Percentiles rank a stretch among this genome's conserved stretches.
These are phyloP conservation scores for Phytophthora pinifolia DNA, from an alignment of 352 stramenopile species.

Conservation along the genomic window DNA sequence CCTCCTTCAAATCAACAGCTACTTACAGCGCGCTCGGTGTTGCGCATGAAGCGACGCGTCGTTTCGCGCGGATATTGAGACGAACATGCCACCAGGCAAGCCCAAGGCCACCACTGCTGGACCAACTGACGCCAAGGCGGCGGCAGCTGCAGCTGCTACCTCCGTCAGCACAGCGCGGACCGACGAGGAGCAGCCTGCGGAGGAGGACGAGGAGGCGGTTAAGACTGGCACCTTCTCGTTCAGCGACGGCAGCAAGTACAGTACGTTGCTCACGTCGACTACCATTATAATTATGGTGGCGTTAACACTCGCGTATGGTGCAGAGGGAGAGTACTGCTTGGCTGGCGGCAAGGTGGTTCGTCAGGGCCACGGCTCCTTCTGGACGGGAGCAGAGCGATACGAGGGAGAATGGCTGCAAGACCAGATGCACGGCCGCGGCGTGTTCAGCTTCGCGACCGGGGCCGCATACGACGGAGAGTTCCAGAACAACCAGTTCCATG, in stretches of 20 bases:
- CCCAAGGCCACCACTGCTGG: slow-evolving; percentile 27
- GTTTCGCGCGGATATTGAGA: slow-evolving; percentile 14
- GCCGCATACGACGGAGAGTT: slow-evolving; percentile 80
- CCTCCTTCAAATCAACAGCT: neutral
- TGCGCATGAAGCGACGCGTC: slow-evolving; percentile 23
- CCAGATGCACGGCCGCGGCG: slow-evolving; percentile 65
- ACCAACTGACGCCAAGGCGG: slow-evolving; percentile 25
- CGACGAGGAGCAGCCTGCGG: slow-evolving; percentile 31
- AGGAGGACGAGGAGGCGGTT: slow-evolving; percentile 43
- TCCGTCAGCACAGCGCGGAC: slow-evolving; percentile 1
- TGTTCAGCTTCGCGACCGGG: slow-evolving; percentile 69
- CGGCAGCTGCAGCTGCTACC: slow-evolving; percentile 12
- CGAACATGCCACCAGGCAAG: slow-evolving; percentile 3
- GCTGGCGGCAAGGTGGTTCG: slow-evolving; percentile 43
- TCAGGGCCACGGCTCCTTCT: slow-evolving; percentile 50
- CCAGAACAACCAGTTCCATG: slow-evolving; percentile 59
- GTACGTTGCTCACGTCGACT: slow-evolving; percentile 21
- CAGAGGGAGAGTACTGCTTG: slow-evolving; percentile 51
- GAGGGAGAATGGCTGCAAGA: slow-evolving; percentile 62
- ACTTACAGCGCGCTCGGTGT: too few relatives aligned
- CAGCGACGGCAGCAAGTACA: slow-evolving; percentile 62
- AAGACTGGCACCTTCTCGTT: slow-evolving; percentile 66
- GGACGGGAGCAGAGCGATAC: slow-evolving; percentile 65
- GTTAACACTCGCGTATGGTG: slow-evolving; percentile 1
- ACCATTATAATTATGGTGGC: slow-evolving; percentile 1